Evolutionary conservation across 2,329 filamentous ascomycete genomes (phyloP).

Genomic region (Pseudomassariella vexata): DNA sequence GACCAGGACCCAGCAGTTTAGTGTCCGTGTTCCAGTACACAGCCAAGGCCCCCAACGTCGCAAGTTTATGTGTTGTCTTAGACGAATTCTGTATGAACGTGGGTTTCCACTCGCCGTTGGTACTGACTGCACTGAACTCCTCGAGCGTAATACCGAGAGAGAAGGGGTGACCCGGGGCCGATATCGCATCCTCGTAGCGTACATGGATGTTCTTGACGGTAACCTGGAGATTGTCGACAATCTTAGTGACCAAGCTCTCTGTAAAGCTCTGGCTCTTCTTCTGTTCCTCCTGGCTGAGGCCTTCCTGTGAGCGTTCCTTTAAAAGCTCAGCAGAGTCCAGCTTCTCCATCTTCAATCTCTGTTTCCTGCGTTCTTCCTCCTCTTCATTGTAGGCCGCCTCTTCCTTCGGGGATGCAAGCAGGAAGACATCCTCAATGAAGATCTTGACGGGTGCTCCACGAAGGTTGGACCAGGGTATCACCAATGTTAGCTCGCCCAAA

Average conservation of each 20-base stretch:
- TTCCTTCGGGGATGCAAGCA: constrained; percentile 91
- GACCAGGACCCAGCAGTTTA: constrained; percentile 73
- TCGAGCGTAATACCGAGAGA: constrained; percentile 87
- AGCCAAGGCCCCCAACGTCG: constrained; percentile 80
- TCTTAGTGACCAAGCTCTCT: constrained; percentile 87
- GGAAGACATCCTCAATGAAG: constrained; percentile 92
- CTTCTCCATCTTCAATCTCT: constrained; percentile 98
- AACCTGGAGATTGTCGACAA: constrained; percentile 97
- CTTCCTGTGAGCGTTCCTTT: constrained; percentile 87
- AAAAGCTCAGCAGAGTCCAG: constrained; percentile 92
- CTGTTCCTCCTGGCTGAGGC: constrained; percentile 90
- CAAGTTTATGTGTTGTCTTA: constrained; percentile 84
- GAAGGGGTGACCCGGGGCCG: constrained; percentile 90
- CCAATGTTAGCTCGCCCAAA: constrained; percentile 82
- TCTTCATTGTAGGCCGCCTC: constrained; percentile 90
- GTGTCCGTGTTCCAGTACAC: constrained; percentile 99
- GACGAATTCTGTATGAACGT: constrained; percentile 90
- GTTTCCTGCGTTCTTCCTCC: constrained; percentile 80
- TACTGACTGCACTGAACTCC: constrained; percentile 95
- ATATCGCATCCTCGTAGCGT: constrained; percentile 96
- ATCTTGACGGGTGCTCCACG: constrained; percentile 91
- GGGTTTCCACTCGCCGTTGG: constrained; percentile 88
- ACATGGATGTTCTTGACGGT: constrained; percentile 98
- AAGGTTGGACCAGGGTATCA: constrained; percentile 96
- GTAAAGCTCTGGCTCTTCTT: constrained; percentile 98